A percentile compares a stretch with the other conserved stretches of the same genome.
These are phyloP conservation scores for Leishmania major DNA, from an alignment of 208 protist species.

Conservation along the genomic window DNA sequence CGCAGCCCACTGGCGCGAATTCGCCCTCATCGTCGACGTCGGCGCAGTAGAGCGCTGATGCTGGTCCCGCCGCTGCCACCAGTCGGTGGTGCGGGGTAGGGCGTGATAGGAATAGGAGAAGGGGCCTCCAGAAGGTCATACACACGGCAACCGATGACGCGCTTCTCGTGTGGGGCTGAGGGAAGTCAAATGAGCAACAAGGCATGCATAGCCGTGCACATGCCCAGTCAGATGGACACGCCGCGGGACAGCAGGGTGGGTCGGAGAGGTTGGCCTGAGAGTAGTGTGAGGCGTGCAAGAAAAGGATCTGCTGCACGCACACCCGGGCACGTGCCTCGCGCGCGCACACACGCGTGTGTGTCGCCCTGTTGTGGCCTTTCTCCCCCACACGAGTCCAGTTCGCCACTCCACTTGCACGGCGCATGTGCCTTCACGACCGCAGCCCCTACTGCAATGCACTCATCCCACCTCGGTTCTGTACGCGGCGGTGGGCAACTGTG, in stretches of 20 bases:
- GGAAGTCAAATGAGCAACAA: conserved; percentile 3
- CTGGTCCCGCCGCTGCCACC: not conserved
- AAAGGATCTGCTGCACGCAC: not conserved
- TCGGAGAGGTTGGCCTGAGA: not conserved
- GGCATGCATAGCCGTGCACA: not conserved
- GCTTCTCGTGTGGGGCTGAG: not conserved
- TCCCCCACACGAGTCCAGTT: not conserved
- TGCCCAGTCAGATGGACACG: not conserved
- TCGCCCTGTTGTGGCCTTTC: not conserved
- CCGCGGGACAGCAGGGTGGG: not conserved
- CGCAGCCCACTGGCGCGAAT: not conserved
- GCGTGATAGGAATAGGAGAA: conserved; percentile 5
- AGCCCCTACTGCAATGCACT: not conserved
- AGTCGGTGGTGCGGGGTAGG: not conserved
- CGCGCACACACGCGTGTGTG: not conserved
- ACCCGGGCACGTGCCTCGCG: not conserved
- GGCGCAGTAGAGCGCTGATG: not conserved
- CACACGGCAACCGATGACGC: conserved; percentile 16
- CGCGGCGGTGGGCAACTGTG: too few relatives aligned
- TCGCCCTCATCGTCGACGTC: not conserved
- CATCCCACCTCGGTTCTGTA: not conserved
- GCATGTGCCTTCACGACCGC: not conserved
- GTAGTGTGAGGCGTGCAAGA: not conserved
- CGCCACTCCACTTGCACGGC: not conserved
- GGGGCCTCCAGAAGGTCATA: conserved; percentile 14